Percentiles rank a stretch among this genome's conserved stretches.
Evolutionary conservation across 2,329 filamentous ascomycete genomes (phyloP).

Genomic region (Orbilia blumenaviensis): DNA sequence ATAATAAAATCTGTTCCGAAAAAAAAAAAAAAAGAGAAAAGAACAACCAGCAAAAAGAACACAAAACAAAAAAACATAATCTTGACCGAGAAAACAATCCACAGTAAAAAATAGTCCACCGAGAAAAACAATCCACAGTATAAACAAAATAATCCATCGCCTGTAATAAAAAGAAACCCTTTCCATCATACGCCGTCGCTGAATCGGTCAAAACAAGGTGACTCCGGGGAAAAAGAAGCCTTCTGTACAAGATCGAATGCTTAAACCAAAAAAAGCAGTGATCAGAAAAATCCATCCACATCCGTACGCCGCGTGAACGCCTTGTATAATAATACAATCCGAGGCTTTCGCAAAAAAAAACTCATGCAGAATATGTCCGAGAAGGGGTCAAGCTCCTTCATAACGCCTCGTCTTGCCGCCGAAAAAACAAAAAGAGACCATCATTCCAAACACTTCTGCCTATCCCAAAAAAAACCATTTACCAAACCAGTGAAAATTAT

Average conservation of each 20-base stretch:
- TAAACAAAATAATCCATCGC: too few relatives aligned
- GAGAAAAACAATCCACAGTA: background rate
- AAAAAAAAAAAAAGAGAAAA: background rate
- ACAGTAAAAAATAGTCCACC: too few relatives aligned
- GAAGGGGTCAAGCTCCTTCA: background rate
- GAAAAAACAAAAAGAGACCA: too few relatives aligned
- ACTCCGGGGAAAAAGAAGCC: background rate
- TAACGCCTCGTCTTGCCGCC: background rate
- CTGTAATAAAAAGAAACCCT: background rate
- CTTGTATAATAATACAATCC: constrained; percentile 11
- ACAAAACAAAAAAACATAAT: too few relatives aligned
- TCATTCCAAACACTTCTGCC: too few relatives aligned
- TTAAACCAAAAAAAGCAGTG: constrained; percentile 1
- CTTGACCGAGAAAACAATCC: background rate
- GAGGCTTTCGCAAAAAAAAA: constrained; percentile 6
- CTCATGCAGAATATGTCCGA: background rate
- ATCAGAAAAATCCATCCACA: constrained; percentile 1
- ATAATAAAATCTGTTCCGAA: background rate
- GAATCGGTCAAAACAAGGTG: background rate
- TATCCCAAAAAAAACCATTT: too few relatives aligned
- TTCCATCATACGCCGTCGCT: background rate
- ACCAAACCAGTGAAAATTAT: background rate
- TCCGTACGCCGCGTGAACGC: constrained; percentile 32
- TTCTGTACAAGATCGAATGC: background rate
- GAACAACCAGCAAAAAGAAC: background rate